Evolutionary conservation across 805 yeast species (phyloP), one percentile per base, ranked within the genome.

Genomic region (Myxozyma mucilagina): DNA sequence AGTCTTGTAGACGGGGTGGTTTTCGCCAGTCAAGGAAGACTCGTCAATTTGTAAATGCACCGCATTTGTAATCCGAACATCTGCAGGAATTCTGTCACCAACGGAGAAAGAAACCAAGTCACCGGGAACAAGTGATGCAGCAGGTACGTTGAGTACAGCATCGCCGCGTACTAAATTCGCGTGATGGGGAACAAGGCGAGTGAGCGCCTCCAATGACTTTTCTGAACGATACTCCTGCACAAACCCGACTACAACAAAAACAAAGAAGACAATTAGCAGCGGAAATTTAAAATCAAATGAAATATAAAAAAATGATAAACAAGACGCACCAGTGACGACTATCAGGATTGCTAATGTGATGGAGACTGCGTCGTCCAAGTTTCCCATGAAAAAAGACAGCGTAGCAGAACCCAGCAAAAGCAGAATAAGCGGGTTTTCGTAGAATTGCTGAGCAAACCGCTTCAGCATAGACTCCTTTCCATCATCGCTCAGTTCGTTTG

Each of bases 11-110:
- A 90, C 96, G 0, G 98, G 97, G 43, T 86, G 83, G 56, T 90
- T 90, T 76, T 94, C 99, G 63, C 99, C 99, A 0, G 99, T 94
- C 66, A 94, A 81, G 71, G 90, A 90, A 75, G 96, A 87, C 76
- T 94, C 99, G 76, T 94, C 99, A 59, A 94, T 85, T 24, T 87
- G 78, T 65, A 94, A 79, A 70, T 90, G 96, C 29, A 85, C 88
- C 9, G 96, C 84, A 61, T 86, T 87, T 4, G 85, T 80, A 58
- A 94, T 79, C 71, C 99, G 83, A 34, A 94, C 76, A 74, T 94
- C 99, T 0, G 99, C 99, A 1, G 99, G 99, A 57, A 94, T 87
- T 67, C 97, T 82, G 75, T 94, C 99, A 67, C 99, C 99, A 56
- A 91, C 92, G 47, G 86, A 75, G 69, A 94, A 89, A 68, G 86